Evolutionary conservation across 2,329 filamentous ascomycete genomes (phyloP), one percentile per base, ranked within the genome.

Genomic region (Leptodontidium sp.): DNA sequence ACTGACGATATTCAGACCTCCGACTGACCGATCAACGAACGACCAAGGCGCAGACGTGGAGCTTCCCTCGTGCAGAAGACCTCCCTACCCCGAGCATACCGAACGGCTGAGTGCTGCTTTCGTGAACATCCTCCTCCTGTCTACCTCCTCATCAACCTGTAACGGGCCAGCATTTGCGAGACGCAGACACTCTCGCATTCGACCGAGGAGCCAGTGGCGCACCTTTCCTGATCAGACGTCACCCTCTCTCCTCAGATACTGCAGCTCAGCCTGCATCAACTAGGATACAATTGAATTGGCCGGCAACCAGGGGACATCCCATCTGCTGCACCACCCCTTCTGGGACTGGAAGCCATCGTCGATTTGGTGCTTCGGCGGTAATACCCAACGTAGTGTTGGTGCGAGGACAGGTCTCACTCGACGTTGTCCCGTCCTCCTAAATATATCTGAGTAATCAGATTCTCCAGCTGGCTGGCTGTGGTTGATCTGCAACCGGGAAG

Each of bases 261-360:
- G 68, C 63, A 70, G 62, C 38, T 58, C 55, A 62, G 29, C 55
- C 59, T 66, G 69, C 62, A 65, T 64, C 17, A 50, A 40, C 70
- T 55, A 68, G 71, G 66, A 64, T 71, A 62, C 43, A 69, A 45
- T 70, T 57, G 69, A 61, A 58, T 58, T 40, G 57, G 24, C 62
- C 63, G 49, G 26, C 29, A n/a, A 47, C 55, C 57, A 17, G 40
- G 43, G 59, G 12, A 45, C 57, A 14, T 69, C 45, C 61, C 47
- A 49, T 53, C 29, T 47, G 57, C 38, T 52, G 66, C 57, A 62
- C 21, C 24, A 64, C 26, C 62, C 50, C 38, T 43, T 57, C 50
- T 49, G 21, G 26, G 49, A 35, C 26, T 29, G 29, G 55, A 53
- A 40, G 21, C 47, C 32, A 58, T 58, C 35, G 59, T 40, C 40